These are phyloP conservation scores for Starmerella tilneyi DNA, from an alignment of 805 yeast species.

Conservation along the genomic window DNA sequence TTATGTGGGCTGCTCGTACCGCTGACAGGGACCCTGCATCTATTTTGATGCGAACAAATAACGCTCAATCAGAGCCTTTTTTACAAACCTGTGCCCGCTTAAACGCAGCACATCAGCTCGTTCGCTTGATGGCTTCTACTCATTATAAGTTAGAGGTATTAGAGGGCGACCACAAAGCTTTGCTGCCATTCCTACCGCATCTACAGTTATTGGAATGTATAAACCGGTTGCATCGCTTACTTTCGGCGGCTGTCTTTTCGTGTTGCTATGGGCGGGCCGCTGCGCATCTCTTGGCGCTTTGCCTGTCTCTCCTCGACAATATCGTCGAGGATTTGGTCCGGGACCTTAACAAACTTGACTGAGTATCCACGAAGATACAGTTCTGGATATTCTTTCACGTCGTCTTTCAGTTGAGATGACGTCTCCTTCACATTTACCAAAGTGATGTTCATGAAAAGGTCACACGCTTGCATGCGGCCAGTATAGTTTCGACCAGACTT, in stretches of 20 bases:
- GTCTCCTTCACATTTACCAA: constrained; percentile 55
- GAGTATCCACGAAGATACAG: constrained; percentile 25
- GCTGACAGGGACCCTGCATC: too few relatives aligned
- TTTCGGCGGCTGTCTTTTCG: constrained; percentile 1
- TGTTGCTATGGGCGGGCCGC: neutral
- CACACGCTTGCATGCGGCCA: constrained; percentile 78
- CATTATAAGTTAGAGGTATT: too few relatives aligned
- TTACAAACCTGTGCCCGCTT: too few relatives aligned
- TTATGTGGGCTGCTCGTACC: too few relatives aligned
- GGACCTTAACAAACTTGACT: constrained; percentile 37
- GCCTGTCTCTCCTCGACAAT: constrained; percentile 33
- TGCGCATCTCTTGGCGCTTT: constrained; percentile 30
- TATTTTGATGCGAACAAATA: too few relatives aligned
- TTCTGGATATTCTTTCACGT: constrained; percentile 20
- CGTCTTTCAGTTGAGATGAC: constrained; percentile 9
- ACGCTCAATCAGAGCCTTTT: too few relatives aligned
- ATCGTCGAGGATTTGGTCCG: constrained; percentile 33
- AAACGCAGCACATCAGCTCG: too few relatives aligned
- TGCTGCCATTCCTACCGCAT: too few relatives aligned
- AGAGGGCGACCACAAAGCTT: too few relatives aligned
- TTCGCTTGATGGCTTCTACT: too few relatives aligned
- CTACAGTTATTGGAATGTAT: too few relatives aligned
- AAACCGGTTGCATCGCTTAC: too few relatives aligned
- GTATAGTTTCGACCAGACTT: constrained; percentile 83
- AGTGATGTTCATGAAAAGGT: constrained; percentile 91